Evolutionary conservation across 805 yeast genomes (phyloP).

Genomic region (Teunomyces stri): DNA sequence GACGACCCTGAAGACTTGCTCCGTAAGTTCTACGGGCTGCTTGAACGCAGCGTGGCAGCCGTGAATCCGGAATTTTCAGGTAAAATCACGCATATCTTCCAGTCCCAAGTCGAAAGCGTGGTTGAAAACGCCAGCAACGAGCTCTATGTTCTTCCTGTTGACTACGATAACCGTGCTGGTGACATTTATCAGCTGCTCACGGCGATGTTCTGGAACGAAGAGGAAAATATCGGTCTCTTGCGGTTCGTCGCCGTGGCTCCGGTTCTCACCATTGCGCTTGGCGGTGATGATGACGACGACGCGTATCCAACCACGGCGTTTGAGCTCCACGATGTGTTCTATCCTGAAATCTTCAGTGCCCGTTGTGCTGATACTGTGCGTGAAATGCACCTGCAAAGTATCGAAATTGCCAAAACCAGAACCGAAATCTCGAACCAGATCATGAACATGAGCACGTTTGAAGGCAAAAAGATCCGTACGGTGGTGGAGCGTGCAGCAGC

Average conservation of each 20-base stretch:
- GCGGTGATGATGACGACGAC: slow-evolving; percentile 23
- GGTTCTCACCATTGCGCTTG: slow-evolving; percentile 28
- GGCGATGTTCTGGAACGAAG: slow-evolving; percentile 37
- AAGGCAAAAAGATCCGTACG: slow-evolving; percentile 34
- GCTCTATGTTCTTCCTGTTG: slow-evolving; percentile 31
- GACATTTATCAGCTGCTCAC: slow-evolving; percentile 33
- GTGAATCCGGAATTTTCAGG: background rate
- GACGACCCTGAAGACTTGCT: slow-evolving; percentile 20
- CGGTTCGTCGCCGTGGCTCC: slow-evolving; percentile 28
- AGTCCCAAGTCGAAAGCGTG: slow-evolving; percentile 27
- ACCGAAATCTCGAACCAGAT: slow-evolving; percentile 21
- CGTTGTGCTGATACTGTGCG: slow-evolving; percentile 17
- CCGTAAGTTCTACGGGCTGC: slow-evolving; percentile 9
- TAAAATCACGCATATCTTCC: slow-evolving; percentile 16
- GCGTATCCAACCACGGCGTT: background rate
- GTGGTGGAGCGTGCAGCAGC: slow-evolving; percentile 23
- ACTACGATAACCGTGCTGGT: slow-evolving; percentile 23
- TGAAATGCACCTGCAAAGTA: slow-evolving; percentile 17
- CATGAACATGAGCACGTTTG: slow-evolving; percentile 35
- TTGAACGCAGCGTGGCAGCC: slow-evolving; percentile 4
- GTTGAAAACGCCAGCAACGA: slow-evolving; percentile 23
- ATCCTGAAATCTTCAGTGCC: slow-evolving; percentile 34
- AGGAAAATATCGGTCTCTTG: slow-evolving; percentile 27
- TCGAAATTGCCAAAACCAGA: slow-evolving; percentile 16
- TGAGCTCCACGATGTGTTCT: slow-evolving; percentile 13